phyloP scores from a whole-genome alignment of 108 stramenopile genomes.

The Discostella stelligeroides region DNA sequence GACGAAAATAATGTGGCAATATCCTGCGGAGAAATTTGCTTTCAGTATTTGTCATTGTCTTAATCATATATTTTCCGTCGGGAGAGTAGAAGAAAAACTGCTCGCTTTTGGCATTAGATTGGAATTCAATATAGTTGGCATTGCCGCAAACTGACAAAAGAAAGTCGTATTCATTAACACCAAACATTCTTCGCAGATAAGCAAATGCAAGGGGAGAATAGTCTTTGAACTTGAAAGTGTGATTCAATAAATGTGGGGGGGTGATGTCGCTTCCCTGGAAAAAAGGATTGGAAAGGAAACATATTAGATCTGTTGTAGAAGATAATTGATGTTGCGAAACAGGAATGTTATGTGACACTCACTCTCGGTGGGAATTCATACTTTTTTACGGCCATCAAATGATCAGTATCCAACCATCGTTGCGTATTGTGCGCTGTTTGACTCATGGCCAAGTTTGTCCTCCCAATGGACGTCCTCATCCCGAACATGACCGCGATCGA shows the following conservation, averaged over 20 bases:
- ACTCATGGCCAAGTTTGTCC: conserved; percentile 70
- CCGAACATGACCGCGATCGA: conserved; percentile 98
- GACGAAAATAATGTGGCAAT: conserved; percentile 95
- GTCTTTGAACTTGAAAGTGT: conserved; percentile 99
- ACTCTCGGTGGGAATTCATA: conserved; percentile 89
- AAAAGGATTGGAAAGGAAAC: too few species aligned
- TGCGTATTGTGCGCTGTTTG: conserved; percentile 41
- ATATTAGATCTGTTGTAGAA: too few species aligned
- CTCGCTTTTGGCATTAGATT: conserved; percentile 97
- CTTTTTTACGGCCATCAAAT: conserved; percentile 93
- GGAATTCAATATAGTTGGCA: conserved; percentile 98
- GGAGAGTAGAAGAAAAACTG: conserved; percentile 99
- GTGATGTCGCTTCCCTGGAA: conserved; percentile 77
- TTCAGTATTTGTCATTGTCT: conserved; percentile 97
- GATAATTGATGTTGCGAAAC: conserved; percentile 5
- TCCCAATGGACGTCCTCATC: conserved; percentile 85
- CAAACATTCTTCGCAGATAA: conserved; percentile 88
- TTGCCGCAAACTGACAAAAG: conserved; percentile 94
- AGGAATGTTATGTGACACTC: conserved; percentile 9
- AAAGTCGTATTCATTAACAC: conserved; percentile 93
- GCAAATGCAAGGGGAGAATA: conserved; percentile 92
- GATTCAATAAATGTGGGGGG: conserved; percentile 92
- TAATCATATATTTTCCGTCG: conserved; percentile 98
- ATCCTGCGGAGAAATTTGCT: conserved; percentile 93
- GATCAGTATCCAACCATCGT: conserved; percentile 72